Evolutionary conservation across 192 early-diverging fungal species (phyloP).

Genomic region (Coemansia erecta): DNA sequence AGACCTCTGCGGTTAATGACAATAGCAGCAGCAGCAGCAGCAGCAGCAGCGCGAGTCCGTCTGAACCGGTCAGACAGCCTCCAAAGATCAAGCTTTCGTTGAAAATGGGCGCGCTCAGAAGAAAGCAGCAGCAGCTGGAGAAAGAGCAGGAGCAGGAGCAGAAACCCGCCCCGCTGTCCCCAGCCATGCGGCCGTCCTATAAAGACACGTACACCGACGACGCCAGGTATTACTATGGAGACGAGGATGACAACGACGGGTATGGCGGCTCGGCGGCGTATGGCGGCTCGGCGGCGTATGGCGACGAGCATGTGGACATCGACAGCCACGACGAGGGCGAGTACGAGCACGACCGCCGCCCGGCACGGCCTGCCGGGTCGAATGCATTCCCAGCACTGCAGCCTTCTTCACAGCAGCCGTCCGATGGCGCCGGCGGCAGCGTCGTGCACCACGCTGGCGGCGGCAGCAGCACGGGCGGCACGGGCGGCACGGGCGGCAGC

Average conservation of each 20-base stretch:
- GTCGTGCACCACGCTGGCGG: no score
- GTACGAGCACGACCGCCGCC: neutral
- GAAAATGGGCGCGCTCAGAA: constrained; percentile 28
- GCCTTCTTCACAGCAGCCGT: no score
- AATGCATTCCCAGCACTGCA: no score
- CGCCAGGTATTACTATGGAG: constrained; percentile 1
- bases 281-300: no score
- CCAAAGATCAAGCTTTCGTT: constrained; percentile 44
- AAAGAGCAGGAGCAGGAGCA: neutral
- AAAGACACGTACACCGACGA: constrained; percentile 2
- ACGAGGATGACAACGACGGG: constrained; percentile 4
- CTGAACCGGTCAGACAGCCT: constrained; percentile 10
- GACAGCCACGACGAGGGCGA: constrained; percentile 11
- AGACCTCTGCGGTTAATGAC: no score
- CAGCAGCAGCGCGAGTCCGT: neutral
- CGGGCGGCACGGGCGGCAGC: neutral
- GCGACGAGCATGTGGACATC: constrained; percentile 24
- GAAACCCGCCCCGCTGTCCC: neutral
- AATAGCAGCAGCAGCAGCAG: neutral
- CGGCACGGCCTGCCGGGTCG: no score
- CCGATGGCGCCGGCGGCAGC: no score
- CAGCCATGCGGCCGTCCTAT: neutral
- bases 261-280: constrained; percentile 1
- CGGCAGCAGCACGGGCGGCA: no score
- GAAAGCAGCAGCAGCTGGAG: constrained; percentile 5